Percentiles rank a stretch among this genome's conserved stretches.
phyloP scores from a whole-genome alignment of 2,329 filamentous ascomycete species.

The Ceratocystiopsis brevicomis region DNA sequence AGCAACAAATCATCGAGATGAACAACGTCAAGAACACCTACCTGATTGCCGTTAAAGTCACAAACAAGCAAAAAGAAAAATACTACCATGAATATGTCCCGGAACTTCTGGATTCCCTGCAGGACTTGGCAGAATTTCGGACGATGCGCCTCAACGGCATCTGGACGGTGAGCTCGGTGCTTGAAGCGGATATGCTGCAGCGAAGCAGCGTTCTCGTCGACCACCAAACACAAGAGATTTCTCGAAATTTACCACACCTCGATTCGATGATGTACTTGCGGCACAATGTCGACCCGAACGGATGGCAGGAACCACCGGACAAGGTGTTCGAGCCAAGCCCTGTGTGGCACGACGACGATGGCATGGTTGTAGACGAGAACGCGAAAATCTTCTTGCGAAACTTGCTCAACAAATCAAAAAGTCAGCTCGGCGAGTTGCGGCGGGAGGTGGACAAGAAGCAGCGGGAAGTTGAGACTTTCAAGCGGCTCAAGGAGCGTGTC shows the following conservation, averaged over 20 bases:
- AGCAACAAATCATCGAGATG: constrained; percentile 87
- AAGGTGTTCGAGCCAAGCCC: constrained; percentile 85
- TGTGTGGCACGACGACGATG: constrained; percentile 86
- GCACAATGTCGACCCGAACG: constrained; percentile 51
- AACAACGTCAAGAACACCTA: constrained; percentile 98
- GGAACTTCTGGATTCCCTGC: constrained; percentile 78
- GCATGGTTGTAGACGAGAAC: constrained; percentile 68
- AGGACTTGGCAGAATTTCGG: constrained; percentile 82
- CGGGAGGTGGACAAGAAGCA: constrained; percentile 72
- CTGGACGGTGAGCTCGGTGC: constrained; percentile 61
- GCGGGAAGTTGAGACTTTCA: constrained; percentile 64
- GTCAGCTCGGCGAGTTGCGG: constrained; percentile 59
- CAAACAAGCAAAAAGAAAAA: constrained; percentile 91
- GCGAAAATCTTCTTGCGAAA: constrained; percentile 87
- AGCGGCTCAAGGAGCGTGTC: constrained; percentile 54
- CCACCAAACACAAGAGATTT: constrained; percentile 61
- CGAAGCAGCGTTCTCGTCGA: constrained; percentile 55
- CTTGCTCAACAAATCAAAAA: constrained; percentile 76
- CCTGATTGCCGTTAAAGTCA: constrained; percentile 85
- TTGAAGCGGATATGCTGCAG: constrained; percentile 64
- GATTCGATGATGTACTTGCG: constrained; percentile 97
- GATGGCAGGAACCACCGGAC: constrained; percentile 69
- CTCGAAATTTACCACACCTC: constrained; percentile 68
- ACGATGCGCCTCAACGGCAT: constrained; percentile 67
- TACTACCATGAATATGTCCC: constrained; percentile 97